Conservation (phyloP, 495 filamentous ascomycete genomes). For the Glonium stellatum region DNA sequence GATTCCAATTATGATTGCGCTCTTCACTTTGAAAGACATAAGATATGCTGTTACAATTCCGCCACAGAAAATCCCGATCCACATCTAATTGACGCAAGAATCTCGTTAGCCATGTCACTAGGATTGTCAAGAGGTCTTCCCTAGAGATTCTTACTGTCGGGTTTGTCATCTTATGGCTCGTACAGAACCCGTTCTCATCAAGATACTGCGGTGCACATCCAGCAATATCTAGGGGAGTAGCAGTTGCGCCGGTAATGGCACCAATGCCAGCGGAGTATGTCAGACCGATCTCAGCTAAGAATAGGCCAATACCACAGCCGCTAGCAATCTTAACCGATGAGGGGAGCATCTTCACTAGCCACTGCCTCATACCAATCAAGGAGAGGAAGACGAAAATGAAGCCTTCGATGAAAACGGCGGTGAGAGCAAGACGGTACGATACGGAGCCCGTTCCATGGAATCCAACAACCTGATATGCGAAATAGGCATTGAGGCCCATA, state of each 20-base stretch:
- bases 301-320: slow-evolving; percentile 76
- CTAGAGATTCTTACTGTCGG: slow-evolving; percentile 40
- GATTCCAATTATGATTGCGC: slow-evolving; percentile 74
- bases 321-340: slow-evolving; percentile 77
- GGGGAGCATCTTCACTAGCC: slow-evolving; percentile 71
- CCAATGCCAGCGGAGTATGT: slow-evolving; percentile 77
- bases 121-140: background rate
- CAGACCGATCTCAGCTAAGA: slow-evolving; percentile 71
- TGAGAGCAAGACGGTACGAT: slow-evolving; percentile 63
- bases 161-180: slow-evolving; percentile 59
- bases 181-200: slow-evolving; percentile 45
- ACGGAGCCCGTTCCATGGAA: slow-evolving; percentile 59
- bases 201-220: slow-evolving; percentile 50
- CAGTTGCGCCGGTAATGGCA: slow-evolving; percentile 52
- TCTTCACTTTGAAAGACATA: slow-evolving; percentile 78
- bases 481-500: slow-evolving; percentile 82
- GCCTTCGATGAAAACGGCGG: slow-evolving; percentile 78
- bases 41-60: slow-evolving; percentile 69
- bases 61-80: slow-evolving; percentile 79
- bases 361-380: slow-evolving; percentile 71
- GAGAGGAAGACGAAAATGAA: slow-evolving; percentile 64
- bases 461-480: slow-evolving; percentile 77
- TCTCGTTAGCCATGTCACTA: slow-evolving; percentile 2
- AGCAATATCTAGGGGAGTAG: slow-evolving; percentile 62
- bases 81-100: slow-evolving; percentile 43